phyloP scores from a whole-genome alignment of 2,329 filamentous ascomycete genomes.

The Penicillium sp. region DNA sequence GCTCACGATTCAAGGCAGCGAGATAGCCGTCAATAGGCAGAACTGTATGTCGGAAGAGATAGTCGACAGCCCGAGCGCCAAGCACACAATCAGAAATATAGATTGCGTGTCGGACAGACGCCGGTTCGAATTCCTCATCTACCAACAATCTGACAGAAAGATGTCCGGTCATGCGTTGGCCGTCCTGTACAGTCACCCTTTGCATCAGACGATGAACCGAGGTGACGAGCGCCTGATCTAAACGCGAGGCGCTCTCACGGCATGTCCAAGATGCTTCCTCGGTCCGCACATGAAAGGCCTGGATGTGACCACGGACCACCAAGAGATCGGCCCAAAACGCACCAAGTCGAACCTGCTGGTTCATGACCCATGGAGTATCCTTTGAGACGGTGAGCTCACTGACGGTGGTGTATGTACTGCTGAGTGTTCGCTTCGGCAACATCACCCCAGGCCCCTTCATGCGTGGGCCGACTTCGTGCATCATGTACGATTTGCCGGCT shows the following conservation, averaged over 20 bases:
- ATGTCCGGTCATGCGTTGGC: conserved; percentile 58
- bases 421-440: conserved; percentile 51
- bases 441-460: conserved; percentile 53
- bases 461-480: conserved; percentile 45
- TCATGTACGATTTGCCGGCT: conserved; percentile 51
- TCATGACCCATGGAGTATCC: conserved; percentile 58
- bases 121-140: conserved; percentile 36
- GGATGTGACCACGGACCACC: conserved; percentile 58
- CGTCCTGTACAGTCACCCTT: conserved; percentile 48
- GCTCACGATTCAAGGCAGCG: conserved; percentile 15
- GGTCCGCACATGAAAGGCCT: conserved; percentile 62
- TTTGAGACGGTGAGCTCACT: conserved; percentile 50
- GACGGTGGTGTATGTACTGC: conserved; percentile 52
- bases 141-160: conserved; percentile 67
- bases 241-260: conserved; percentile 58
- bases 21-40: conserved; percentile 25
- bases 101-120: conserved; percentile 30
- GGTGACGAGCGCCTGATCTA: conserved; percentile 48
- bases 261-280: conserved; percentile 53
- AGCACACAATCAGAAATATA: conserved; percentile 30
- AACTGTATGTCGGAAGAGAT: conserved; percentile 28
- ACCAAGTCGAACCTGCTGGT: conserved; percentile 59
- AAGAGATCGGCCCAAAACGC: conserved; percentile 70
- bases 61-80: conserved; percentile 22
- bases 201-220: conserved; percentile 62